Base-by-base conservation (phyloP, 495 filamentous ascomycete genomes). In the Gamarada debralockiae region DNA sequence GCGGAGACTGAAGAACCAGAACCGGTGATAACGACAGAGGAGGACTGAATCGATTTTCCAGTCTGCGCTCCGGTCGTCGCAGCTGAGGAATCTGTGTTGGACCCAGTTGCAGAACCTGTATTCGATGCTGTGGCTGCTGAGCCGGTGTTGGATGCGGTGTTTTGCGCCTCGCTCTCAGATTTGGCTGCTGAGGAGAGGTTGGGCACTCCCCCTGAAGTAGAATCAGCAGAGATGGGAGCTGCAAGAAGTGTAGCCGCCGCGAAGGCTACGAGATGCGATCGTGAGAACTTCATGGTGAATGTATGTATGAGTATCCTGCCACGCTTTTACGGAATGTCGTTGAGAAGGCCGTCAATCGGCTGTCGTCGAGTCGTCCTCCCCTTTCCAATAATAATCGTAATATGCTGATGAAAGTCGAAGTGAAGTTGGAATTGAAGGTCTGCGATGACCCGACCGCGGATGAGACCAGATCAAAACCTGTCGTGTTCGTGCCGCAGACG, bases 1-100 rank as follows among this genome's bases (percentile, higher is more conserved):
- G 64, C 43, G 34, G 61, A 33, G n/a, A 63, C 53, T 15, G 60
- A 59, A 12, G 54, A 42, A 7, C 54, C 50, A 33, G 59, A 57
- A 33, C 57, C 65, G 21, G 64, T 65, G 21, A 67, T 58, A 5
- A 52, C 47, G 2, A 37, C 27, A 12, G 59, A 41, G 42, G 61
- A 52, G 17, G 47, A 50, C 2, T 52, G 60, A 23, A 60, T 65
- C 21, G 54, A 44, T n/a, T 63, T 65, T 34, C 57, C 62, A 10
- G 67, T 59, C 17, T 53, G 43, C 27, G 70, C 57, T 25, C n/a
- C n/a, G 52, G 57, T 50, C 36, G 59, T 50, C 21, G 65, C 53
- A 15, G 48, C 31, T 17, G 64, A 53, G 9, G 58, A 60, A 38
- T 27, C 34, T 22, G 41, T 44, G 10, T 25, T 44, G 4, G 27